A percentile compares a stretch with the other conserved stretches of the same genome.
phyloP scores from a whole-genome alignment of 2,329 filamentous ascomycete species.

The Colletotrichum acutatum region DNA sequence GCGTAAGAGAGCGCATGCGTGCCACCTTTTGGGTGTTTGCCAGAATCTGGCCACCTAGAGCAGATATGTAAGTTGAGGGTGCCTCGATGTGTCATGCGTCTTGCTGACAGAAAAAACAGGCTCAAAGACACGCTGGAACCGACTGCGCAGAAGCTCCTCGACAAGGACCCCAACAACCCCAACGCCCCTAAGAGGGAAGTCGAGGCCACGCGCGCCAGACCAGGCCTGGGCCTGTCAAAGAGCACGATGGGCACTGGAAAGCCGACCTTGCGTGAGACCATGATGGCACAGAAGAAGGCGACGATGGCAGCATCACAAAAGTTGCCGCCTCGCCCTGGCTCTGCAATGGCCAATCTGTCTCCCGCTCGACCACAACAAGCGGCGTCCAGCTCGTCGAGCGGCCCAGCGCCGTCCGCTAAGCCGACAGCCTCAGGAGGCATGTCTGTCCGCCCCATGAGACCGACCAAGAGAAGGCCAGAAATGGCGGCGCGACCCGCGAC shows the following conservation, averaged over 20 bases:
- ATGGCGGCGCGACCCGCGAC: slow-evolving; percentile 70
- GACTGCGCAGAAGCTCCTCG: slow-evolving; percentile 81
- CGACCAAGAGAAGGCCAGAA: slow-evolving; percentile 67
- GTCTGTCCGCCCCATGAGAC: slow-evolving; percentile 72
- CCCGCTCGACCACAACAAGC: slow-evolving; percentile 57
- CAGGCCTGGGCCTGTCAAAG: slow-evolving; percentile 70
- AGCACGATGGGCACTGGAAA: slow-evolving; percentile 69
- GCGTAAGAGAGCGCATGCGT: slow-evolving; percentile 87
- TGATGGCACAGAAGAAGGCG: slow-evolving; percentile 83
- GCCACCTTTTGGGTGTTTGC: slow-evolving; percentile 88
- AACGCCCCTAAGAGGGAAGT: slow-evolving; percentile 71
- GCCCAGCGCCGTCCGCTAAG: slow-evolving; percentile 49
- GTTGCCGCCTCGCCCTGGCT: slow-evolving; percentile 67
- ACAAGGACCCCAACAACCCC: slow-evolving; percentile 86
- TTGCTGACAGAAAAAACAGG: slow-evolving; percentile 50
- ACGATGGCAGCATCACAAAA: slow-evolving; percentile 58
- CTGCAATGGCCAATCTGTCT: slow-evolving; percentile 45
- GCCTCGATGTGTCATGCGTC: background rate
- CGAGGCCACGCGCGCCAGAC: slow-evolving; percentile 59
- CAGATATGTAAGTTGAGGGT: slow-evolving; percentile 70
- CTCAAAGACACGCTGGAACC: slow-evolving; percentile 83
- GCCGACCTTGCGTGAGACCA: slow-evolving; percentile 81
- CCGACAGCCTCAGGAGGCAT: slow-evolving; percentile 64
- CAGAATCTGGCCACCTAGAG: slow-evolving; percentile 79
- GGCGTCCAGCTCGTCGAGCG: slow-evolving; percentile 43